Evolutionary conservation across 208 protist species (phyloP), one percentile per base, ranked within the genome.

Genomic region (Acanthamoeba culbertsoni): DNA sequence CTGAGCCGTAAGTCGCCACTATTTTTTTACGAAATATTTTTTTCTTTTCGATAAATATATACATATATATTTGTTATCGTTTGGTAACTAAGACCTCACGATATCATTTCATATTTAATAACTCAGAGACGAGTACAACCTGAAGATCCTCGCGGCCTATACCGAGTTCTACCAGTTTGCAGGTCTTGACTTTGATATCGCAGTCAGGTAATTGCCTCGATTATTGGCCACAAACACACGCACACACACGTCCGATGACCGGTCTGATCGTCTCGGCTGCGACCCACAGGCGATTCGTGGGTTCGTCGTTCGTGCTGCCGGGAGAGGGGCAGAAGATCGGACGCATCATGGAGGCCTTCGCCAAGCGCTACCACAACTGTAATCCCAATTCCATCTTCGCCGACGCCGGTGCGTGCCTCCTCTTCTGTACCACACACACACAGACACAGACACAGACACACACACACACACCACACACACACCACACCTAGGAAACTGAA

Each of bases 281-380:
- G n/a, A n/a, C n/a, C n/a, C n/a, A n/a, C 71, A 82, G 71, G 28
- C 71, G 71, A 12, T 82, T 82, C 42, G 40, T 82, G 18, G 33
- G 40, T 42, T 82, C 71, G 23, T 53, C 40, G 10, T 82, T 82
- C 28, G 42, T 82, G 40, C 96, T 99, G 45, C 98, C 99, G 20
- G 98, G 98, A 93, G 98, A 99, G 75, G 98, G 98, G 0, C 99
- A 99, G 96, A 98, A 98, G 45, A 99, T 99, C 93, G 98, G 99
- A 88, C 96, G 99, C 18, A 97, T 99, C 48, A 97, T 99, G 86
- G 98, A 99, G 95, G 97, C 97, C 90, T 99, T 99, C 95, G 97
- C 98, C 10, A 93, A 95, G 8, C 97, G 97, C 23, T 99, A 98
- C 93, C 98, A 95, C 84, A 86, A 96, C n/a, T 95, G 95, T 37